Evolutionary conservation across 371 early-diverging fungal species (phyloP).

Genomic region (Furculomyces boomerangus): DNA sequence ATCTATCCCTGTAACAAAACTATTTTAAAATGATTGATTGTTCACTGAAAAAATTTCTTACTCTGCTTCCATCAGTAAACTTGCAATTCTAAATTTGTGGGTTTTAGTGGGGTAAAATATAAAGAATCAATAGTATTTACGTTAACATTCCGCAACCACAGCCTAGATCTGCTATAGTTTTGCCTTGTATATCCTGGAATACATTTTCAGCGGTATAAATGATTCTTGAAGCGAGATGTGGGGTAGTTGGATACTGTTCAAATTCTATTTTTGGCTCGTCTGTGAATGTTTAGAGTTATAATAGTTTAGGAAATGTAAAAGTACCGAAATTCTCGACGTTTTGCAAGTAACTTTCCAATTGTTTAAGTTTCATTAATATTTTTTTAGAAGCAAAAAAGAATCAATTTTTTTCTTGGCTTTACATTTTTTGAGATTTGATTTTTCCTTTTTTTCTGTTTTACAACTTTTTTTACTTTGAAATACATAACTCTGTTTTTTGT

Average conservation of each 20-base stretch:
- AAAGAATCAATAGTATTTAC: background rate
- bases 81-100: constrained; percentile 18
- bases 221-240: constrained; percentile 67
- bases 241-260: constrained; percentile 74
- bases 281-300: background rate
- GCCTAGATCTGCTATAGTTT: constrained; percentile 60
- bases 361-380: constrained; percentile 48
- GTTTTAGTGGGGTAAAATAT: background rate
- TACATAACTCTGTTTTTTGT: too few relatives aligned
- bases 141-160: constrained; percentile 61
- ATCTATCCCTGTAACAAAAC: constrained; percentile 48
- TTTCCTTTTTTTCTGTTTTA: too few relatives aligned
- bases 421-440: too few relatives aligned
- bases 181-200: constrained; percentile 58
- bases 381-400: too few relatives aligned
- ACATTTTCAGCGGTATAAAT: constrained; percentile 60
- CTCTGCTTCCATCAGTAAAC: constrained; percentile 37
- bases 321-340: constrained; percentile 50
- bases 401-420: too few relatives aligned
- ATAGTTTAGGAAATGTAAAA: background rate
- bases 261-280: constrained; percentile 47
- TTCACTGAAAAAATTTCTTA: background rate
- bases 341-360: constrained; percentile 51
- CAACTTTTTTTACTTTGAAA: too few relatives aligned
- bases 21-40: constrained; percentile 1